Evolutionary conservation across 2,329 filamentous ascomycete species (phyloP).

Genomic region (Aspergillus sp.): DNA sequence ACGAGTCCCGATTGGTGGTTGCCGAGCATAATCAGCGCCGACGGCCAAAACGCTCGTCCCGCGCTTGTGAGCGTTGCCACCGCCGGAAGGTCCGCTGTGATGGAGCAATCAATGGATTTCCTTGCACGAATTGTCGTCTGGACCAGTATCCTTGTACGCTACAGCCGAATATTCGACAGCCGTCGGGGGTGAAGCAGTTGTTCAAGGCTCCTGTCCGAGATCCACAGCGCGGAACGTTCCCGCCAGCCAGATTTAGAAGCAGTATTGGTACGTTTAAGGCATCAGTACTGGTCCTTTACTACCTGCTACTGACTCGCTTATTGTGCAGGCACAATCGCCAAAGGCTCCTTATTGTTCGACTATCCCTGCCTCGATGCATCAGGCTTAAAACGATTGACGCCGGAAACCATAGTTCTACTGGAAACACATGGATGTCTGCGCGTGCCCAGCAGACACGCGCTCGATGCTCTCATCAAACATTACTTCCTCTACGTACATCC

Average conservation of each 20-base stretch:
- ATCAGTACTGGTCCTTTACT: too few species aligned
- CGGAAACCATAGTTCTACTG: slow-evolving; percentile 2
- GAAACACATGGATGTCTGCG: slow-evolving; percentile 6
- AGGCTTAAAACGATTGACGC: not conserved
- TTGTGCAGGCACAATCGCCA: not conserved
- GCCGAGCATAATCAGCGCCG: not conserved
- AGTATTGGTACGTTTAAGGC: not conserved
- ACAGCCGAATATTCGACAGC: not conserved
- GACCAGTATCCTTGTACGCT: slow-evolving; percentile 11
- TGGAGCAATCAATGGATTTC: slow-evolving; percentile 13
- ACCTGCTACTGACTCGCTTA: not conserved
- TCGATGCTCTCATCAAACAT: slow-evolving; percentile 12
- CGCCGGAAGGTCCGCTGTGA: slow-evolving; percentile 14
- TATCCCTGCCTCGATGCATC: slow-evolving; percentile 4
- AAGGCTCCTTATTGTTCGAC: not conserved
- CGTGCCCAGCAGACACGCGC: slow-evolving; percentile 6
- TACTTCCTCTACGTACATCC: slow-evolving; percentile 16
- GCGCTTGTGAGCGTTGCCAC: slow-evolving; percentile 12
- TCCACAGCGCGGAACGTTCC: not conserved
- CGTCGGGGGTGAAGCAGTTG: not conserved
- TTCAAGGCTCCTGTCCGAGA: not conserved
- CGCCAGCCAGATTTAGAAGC: not conserved
- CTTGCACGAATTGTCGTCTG: slow-evolving; percentile 15
- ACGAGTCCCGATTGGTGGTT: not conserved
- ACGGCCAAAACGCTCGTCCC: slow-evolving; percentile 7